phyloP scores from a whole-genome alignment of 164 flowering plant species.

The Aristolochia californica region DNA sequence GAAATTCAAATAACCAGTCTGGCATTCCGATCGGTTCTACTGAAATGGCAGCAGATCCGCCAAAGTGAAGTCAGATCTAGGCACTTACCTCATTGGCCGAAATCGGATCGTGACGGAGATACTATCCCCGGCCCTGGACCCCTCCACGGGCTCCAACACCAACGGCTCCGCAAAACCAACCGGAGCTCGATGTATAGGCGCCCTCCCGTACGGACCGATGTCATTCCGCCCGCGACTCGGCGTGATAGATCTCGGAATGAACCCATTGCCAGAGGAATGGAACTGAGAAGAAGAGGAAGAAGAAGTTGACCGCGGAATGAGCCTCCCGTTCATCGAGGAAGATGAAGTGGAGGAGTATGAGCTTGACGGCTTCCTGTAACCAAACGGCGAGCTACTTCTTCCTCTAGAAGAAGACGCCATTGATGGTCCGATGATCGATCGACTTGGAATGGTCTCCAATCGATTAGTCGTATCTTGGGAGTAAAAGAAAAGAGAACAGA shows the following conservation, averaged over 20 bases:
- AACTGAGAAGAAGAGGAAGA: constrained; percentile 44
- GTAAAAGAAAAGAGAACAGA: constrained; percentile 1
- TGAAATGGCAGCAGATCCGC: constrained; percentile 28
- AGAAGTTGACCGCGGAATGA: constrained; percentile 64
- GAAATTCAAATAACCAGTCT: not conserved
- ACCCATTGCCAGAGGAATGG: constrained; percentile 29
- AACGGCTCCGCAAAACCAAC: constrained; percentile 40
- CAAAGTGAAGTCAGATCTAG: constrained; percentile 31
- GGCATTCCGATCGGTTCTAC: constrained; percentile 5
- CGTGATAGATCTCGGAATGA: constrained; percentile 52
- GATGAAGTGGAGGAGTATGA: constrained; percentile 68
- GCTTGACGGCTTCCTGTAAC: constrained; percentile 46
- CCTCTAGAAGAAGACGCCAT: constrained; percentile 48
- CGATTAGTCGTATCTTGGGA: constrained; percentile 2
- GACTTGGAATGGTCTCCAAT: constrained; percentile 6
- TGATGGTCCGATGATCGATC: constrained; percentile 31
- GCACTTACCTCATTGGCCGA: constrained; percentile 75
- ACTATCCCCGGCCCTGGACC: constrained; percentile 53
- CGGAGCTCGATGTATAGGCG: constrained; percentile 18
- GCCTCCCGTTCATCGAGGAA: constrained; percentile 45
- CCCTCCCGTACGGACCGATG: constrained; percentile 19
- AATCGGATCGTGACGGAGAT: constrained; percentile 90
- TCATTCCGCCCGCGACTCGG: constrained; percentile 38
- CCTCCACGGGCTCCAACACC: constrained; percentile 39
- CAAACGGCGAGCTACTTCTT: constrained; percentile 85